Evolutionary conservation across 2,329 filamentous ascomycete genomes (phyloP).

Genomic region (Cladobotryum mycophilum): DNA sequence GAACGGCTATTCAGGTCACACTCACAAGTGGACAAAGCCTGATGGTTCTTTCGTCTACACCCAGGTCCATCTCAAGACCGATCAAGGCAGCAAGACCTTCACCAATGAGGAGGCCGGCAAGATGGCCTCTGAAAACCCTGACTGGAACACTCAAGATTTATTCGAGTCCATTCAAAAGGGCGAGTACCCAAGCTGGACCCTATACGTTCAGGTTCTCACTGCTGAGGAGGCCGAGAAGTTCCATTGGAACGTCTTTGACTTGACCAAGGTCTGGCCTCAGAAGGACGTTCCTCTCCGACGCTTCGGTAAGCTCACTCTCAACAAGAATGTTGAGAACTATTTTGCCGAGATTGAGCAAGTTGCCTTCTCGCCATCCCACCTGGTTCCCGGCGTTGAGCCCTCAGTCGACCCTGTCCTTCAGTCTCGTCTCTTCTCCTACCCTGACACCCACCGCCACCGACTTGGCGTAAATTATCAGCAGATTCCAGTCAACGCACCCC

Average conservation of each 20-base stretch:
- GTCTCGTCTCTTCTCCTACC: slow-evolving; percentile 54
- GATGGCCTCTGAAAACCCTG: slow-evolving; percentile 52
- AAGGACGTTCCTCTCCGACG: slow-evolving; percentile 53
- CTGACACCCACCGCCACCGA: slow-evolving; percentile 57
- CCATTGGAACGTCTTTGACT: slow-evolving; percentile 59
- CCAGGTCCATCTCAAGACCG: slow-evolving; percentile 57
- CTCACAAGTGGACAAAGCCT: slow-evolving; percentile 60
- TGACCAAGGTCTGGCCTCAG: slow-evolving; percentile 66
- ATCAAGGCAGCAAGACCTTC: slow-evolving; percentile 56
- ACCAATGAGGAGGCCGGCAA: slow-evolving; percentile 50
- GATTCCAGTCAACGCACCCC: slow-evolving; percentile 55
- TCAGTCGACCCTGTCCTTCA: slow-evolving; percentile 58
- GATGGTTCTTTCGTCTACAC: slow-evolving; percentile 62
- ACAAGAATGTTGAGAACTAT: slow-evolving; percentile 60
- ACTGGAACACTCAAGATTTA: slow-evolving; percentile 57
- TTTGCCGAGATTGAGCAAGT: slow-evolving; percentile 65
- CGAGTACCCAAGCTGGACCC: slow-evolving; percentile 57
- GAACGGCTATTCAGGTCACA: slow-evolving; percentile 63
- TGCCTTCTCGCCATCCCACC: slow-evolving; percentile 57
- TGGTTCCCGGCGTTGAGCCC: slow-evolving; percentile 58
- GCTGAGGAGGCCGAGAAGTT: slow-evolving; percentile 57
- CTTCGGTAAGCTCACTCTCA: slow-evolving; percentile 58
- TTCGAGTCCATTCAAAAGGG: slow-evolving; percentile 57
- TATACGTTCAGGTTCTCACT: slow-evolving; percentile 57
- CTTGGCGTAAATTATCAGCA: slow-evolving; percentile 59